Evolutionary conservation across 2,329 filamentous ascomycete species (phyloP).

Genomic region (Penicillium sp.): DNA sequence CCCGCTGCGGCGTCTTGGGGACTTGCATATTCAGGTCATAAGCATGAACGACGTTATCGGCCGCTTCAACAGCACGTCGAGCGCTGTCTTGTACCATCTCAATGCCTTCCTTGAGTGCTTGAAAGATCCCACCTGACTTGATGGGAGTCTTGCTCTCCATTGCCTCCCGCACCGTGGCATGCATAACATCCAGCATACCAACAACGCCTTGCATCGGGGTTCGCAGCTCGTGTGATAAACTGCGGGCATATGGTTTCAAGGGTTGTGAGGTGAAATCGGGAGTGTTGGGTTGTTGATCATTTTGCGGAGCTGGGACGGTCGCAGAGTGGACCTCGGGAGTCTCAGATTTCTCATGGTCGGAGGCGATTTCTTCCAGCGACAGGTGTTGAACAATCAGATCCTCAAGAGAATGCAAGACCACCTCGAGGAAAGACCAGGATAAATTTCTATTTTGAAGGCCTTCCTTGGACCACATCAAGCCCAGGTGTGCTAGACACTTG

Average conservation of each 20-base stretch:
- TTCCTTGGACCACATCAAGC: slow-evolving; percentile 71
- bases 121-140: slow-evolving; percentile 60
- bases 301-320: slow-evolving; percentile 32
- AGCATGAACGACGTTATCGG: slow-evolving; percentile 75
- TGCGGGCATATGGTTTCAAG: slow-evolving; percentile 72
- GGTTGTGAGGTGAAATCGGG: slow-evolving; percentile 64
- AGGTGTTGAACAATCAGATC: slow-evolving; percentile 66
- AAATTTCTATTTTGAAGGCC: slow-evolving; percentile 60
- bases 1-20: slow-evolving; percentile 63
- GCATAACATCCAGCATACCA: slow-evolving; percentile 77
- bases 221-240: slow-evolving; percentile 71
- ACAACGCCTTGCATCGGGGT: slow-evolving; percentile 78
- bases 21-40: slow-evolving; percentile 77
- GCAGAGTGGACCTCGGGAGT: slow-evolving; percentile 24
- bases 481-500: slow-evolving; percentile 71
- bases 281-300: slow-evolving; percentile 59
- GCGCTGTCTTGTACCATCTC: slow-evolving; percentile 75
- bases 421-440: slow-evolving; percentile 69
- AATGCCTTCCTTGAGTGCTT: slow-evolving; percentile 68
- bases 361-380: slow-evolving; percentile 53
- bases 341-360: slow-evolving; percentile 34
- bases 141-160: slow-evolving; percentile 59
- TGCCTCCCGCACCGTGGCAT: slow-evolving; percentile 71
- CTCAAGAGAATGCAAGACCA: slow-evolving; percentile 70
- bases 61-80: slow-evolving; percentile 71